phyloP scores from a whole-genome alignment of 768 basidiomycete genomes.

The Boletus subparvulus region DNA sequence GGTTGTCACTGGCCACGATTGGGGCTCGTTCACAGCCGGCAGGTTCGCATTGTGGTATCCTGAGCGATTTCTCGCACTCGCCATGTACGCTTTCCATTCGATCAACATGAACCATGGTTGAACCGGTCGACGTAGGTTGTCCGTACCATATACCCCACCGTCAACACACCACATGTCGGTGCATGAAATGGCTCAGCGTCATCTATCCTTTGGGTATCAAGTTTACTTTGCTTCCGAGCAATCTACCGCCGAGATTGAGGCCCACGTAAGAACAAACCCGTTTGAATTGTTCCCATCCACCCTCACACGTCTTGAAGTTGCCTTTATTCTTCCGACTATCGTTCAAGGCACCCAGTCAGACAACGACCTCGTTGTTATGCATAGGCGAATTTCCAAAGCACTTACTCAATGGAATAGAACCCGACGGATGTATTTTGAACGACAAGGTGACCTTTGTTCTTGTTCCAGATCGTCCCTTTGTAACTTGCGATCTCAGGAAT shows the following conservation, averaged over 20 bases:
- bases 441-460: constrained; percentile 13
- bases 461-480: not conserved
- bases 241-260: constrained; percentile 56
- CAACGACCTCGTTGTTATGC: not conserved
- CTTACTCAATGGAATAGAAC: constrained; percentile 3
- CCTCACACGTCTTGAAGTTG: constrained; percentile 30
- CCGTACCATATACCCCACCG: constrained; percentile 67
- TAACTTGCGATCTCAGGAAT: constrained; percentile 45
- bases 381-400: constrained; percentile 8
- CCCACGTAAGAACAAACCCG: constrained; percentile 41
- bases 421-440: constrained; percentile 17
- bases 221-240: constrained; percentile 56
- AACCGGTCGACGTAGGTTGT: constrained; percentile 46
- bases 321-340: constrained; percentile 14
- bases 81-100: constrained; percentile 46
- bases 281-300: not conserved
- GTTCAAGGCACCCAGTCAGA: constrained; percentile 6
- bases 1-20: constrained; percentile 80
- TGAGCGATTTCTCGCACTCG: constrained; percentile 54
- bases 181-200: constrained; percentile 47
- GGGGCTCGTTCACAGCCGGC: constrained; percentile 65
- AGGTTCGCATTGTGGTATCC: constrained; percentile 77
- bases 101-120: not conserved
- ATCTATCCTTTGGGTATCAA: constrained; percentile 67
- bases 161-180: constrained; percentile 46